phyloP scores from a whole-genome alignment of 2,329 filamentous ascomycete genomes.

The Keithomyces neogunnii region DNA sequence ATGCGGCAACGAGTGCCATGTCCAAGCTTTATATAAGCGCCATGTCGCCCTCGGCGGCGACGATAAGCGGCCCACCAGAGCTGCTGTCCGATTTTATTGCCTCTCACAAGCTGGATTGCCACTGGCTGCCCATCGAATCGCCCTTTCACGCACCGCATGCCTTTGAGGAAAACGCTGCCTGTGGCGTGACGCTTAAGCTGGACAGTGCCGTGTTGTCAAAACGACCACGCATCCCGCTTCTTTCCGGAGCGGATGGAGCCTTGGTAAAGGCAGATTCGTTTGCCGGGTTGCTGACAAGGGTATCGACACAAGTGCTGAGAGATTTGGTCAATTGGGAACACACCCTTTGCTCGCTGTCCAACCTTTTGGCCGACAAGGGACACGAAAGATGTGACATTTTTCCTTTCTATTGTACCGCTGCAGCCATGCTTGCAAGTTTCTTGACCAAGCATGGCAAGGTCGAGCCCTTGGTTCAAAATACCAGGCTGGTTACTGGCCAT shows the following conservation, averaged over 20 bases:
- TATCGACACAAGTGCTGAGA: no score
- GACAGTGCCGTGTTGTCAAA: background rate
- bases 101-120: constrained; percentile 2
- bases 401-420: no score
- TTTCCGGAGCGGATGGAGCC: no score
- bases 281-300: no score
- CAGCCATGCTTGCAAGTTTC: background rate
- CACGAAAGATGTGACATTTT: no score
- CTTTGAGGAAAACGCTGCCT: constrained; percentile 6
- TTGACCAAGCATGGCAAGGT: background rate
- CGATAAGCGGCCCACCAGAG: constrained; percentile 17
- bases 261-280: no score
- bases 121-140: constrained; percentile 13
- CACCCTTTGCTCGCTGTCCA: no score
- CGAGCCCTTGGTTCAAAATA: background rate
- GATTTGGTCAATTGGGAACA: no score
- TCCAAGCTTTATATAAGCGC: constrained; percentile 15
- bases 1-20: no score
- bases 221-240: background rate
- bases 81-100: constrained; percentile 11
- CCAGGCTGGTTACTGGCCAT: background rate
- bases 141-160: constrained; percentile 17
- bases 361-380: no score
- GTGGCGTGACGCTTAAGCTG: background rate
- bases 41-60: constrained; percentile 9